A percentile compares a stretch with the other conserved stretches of the same genome.
Evolutionary conservation across 2,329 filamentous ascomycete species (phyloP).

Genomic region (Aspergillus nomiae): DNA sequence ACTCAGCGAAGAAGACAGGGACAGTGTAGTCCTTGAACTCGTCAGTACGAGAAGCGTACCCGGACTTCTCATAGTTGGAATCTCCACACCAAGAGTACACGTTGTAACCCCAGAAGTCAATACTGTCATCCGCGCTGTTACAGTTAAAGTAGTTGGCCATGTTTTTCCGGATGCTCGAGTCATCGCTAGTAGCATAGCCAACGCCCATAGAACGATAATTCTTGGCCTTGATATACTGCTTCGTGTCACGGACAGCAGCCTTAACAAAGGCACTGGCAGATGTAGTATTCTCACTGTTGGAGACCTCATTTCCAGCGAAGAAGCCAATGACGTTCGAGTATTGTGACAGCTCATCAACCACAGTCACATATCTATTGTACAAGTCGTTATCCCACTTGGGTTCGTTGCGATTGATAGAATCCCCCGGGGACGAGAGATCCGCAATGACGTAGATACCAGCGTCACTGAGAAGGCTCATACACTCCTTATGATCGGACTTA

Average conservation of each 20-base stretch:
- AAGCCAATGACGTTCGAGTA: constrained; percentile 93
- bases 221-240: constrained; percentile 82
- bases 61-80: constrained; percentile 73
- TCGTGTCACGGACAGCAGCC: constrained; percentile 91
- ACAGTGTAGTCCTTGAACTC: constrained; percentile 88
- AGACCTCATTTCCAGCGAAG: constrained; percentile 97
- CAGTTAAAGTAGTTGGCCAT: constrained; percentile 95
- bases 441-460: constrained; percentile 93
- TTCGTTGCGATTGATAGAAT: constrained; percentile 80
- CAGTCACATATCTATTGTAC: constrained; percentile 75
- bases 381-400: constrained; percentile 77
- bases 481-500: constrained; percentile 70
- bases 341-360: constrained; percentile 75
- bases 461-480: constrained; percentile 78
- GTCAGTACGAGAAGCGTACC: constrained; percentile 75
- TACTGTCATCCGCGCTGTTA: constrained; percentile 63
- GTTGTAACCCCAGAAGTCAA: constrained; percentile 99
- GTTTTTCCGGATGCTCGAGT: constrained; percentile 74
- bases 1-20: constrained; percentile 95
- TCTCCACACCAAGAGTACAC: constrained; percentile 98
- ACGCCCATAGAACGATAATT: constrained; percentile 77
- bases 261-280: constrained; percentile 90
- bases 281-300: constrained; percentile 84
- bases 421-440: constrained; percentile 76
- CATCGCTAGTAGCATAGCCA: constrained; percentile 93